These are phyloP conservation scores for Papiliotrema terrestris DNA, from an alignment of 1,284 basidiomycete genomes.

Conservation along the genomic window DNA sequence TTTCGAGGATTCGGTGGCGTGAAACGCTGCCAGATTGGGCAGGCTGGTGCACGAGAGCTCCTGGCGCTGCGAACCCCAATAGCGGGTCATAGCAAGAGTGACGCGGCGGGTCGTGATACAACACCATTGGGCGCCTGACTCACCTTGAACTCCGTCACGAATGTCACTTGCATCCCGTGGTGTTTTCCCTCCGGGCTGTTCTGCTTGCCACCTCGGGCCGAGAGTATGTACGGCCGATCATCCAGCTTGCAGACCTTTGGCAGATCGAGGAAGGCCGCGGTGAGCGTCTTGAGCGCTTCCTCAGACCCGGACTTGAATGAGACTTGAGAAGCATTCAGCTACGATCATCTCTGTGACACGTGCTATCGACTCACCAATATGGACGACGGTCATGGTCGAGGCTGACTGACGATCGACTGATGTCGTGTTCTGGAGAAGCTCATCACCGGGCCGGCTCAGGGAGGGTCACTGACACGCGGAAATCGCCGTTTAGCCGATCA, in stretches of 20 bases:
- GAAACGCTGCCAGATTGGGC: too few relatives aligned
- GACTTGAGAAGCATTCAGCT: conserved; percentile 18
- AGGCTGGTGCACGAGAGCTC: too few relatives aligned
- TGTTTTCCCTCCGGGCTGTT: conserved; percentile 31
- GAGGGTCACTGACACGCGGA: too few relatives aligned
- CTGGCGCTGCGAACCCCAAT: neutral
- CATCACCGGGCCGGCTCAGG: too few relatives aligned
- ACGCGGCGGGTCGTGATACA: neutral
- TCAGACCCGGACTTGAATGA: conserved; percentile 32
- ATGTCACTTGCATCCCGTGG: conserved; percentile 37
- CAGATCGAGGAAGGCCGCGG: conserved; percentile 25
- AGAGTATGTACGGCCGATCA: conserved; percentile 29
- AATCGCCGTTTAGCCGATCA: too few relatives aligned
- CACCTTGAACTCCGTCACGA: conserved; percentile 40
- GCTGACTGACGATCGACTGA: too few relatives aligned
- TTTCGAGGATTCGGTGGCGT: too few relatives aligned
- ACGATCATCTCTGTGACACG: neutral
- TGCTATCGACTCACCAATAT: neutral
- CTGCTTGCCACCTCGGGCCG: conserved; percentile 36
- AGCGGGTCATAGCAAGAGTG: neutral
- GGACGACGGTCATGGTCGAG: neutral
- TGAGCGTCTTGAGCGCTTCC: conserved; percentile 13
- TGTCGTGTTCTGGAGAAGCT: too few relatives aligned
- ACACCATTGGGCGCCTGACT: neutral
- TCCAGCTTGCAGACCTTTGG: conserved; percentile 23